These are phyloP conservation scores for Tetracladium maxilliforme DNA, from an alignment of 2,329 filamentous ascomycete species.

Conservation along the genomic window DNA sequence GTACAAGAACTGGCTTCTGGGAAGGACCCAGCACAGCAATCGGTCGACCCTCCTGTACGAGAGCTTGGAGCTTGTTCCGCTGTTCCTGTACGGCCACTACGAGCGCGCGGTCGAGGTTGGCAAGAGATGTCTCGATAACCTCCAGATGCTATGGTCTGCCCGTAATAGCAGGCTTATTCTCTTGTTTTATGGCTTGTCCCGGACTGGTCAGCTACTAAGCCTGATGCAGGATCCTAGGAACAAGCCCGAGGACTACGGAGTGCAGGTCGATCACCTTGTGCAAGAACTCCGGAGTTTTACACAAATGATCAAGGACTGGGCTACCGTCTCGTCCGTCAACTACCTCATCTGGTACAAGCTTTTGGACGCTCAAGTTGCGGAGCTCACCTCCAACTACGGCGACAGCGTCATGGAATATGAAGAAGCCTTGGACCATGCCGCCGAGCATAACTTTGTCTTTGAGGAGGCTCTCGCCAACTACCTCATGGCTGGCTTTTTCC, in stretches of 20 bases:
- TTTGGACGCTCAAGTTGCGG: constrained; percentile 53
- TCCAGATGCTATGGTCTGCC: constrained; percentile 40
- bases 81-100: constrained; percentile 50
- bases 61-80: constrained; percentile 44
- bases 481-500: constrained; percentile 57
- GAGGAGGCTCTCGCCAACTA: constrained; percentile 64
- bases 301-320: constrained; percentile 48
- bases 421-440: constrained; percentile 54
- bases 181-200: constrained; percentile 44
- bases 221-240: constrained; percentile 10
- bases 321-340: constrained; percentile 51
- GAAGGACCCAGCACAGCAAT: too few species aligned
- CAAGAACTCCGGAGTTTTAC: constrained; percentile 36
- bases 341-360: constrained; percentile 56
- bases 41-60: constrained; percentile 46
- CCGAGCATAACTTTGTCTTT: constrained; percentile 49
- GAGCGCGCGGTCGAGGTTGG: constrained; percentile 42
- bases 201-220: constrained; percentile 30
- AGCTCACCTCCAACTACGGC: constrained; percentile 42
- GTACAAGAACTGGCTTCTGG: constrained; percentile 49
- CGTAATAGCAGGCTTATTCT: constrained; percentile 41
- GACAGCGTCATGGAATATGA: constrained; percentile 51
- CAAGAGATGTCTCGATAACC: constrained; percentile 27
- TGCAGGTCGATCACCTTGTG: constrained; percentile 24
- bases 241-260: constrained; percentile 15